Base-by-base conservation (phyloP, 768 basidiomycete genomes). In the Suillus tomentosus region DNA sequence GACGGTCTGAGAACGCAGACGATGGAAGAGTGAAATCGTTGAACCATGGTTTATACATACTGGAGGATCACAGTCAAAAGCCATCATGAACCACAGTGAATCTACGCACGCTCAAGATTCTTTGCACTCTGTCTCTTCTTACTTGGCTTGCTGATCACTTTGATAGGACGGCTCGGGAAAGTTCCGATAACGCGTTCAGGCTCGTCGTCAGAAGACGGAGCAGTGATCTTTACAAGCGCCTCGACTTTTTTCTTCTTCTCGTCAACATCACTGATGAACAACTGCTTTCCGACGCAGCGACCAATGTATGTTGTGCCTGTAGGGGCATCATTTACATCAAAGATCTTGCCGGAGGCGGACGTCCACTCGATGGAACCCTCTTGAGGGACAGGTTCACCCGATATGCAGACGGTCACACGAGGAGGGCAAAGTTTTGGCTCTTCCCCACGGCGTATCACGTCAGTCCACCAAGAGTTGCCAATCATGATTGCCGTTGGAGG, bases 81-180 rank as follows among this genome's bases (percentile, higher is more conserved):
- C 63, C 43, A 65, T 37, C 63, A 63, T 64, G 57, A 51, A 53
- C 62, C 27, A 57, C 60, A 62, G 65, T 65, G 60, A 69, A 62
- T 58, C 65, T 51, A 84, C 95, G 81, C 74, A 96, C 95, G 79
- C 75, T 97, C 93, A 19, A 94, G 84, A 70, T 94, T 95, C 83
- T 96, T 96, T 54, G 91, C 92, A 73, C 90, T 94, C 77, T 94
- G 91, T 70, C 94, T 85, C 84, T 97, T 97, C 83, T 98, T 97
- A 80, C 92, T 94, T 5, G 96, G 96, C 77, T 98, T 99, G 79
- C 92, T 94, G 79, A 99, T 98, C 71, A 99, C 94, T 77, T 95
- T 96, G 82, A 99, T 98, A n/a, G 95, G 89, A 54, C 91, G 89
- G 68, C 92, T 94, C 51, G 92, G 90, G 80, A 98, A 98, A 22